Percentiles rank a stretch among this genome's conserved stretches.
Evolutionary conservation across 2,329 filamentous ascomycete species (phyloP).

Genomic region (Trichoderma sp.): DNA sequence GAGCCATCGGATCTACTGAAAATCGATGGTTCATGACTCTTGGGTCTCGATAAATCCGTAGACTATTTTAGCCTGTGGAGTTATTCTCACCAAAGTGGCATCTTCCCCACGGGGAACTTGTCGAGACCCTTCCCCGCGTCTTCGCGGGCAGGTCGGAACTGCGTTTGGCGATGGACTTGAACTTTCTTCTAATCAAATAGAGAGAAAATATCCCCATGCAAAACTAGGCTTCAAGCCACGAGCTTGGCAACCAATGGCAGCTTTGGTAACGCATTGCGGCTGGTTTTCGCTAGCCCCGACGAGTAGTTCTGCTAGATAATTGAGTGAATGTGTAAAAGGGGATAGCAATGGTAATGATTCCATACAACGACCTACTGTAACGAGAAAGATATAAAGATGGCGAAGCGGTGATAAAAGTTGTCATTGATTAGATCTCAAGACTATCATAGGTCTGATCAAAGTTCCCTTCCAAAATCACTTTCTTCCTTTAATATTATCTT

Average conservation of each 20-base stretch:
- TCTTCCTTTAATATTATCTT: not conserved
- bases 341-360: not conserved
- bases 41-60: not conserved
- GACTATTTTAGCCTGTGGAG: not conserved
- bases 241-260: not conserved
- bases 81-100: not conserved
- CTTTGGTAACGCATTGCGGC: not conserved
- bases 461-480: not conserved
- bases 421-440: not conserved
- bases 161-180: not conserved
- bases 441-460: not conserved
- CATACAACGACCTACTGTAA: not conserved
- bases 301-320: not conserved
- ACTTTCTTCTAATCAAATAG: not conserved
- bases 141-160: conserved; percentile 6
- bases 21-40: not conserved
- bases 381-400: not conserved
- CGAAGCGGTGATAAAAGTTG: not conserved
- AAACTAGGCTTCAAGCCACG: conserved; percentile 1
- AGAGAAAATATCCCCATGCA: not conserved
- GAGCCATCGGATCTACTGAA: not conserved
- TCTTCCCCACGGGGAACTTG: not conserved
- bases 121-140: not conserved
- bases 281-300: not conserved
- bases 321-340: not conserved